Evolutionary conservation across 2,329 filamentous ascomycete species (phyloP).

Genomic region (Paecilomyces sp.): DNA sequence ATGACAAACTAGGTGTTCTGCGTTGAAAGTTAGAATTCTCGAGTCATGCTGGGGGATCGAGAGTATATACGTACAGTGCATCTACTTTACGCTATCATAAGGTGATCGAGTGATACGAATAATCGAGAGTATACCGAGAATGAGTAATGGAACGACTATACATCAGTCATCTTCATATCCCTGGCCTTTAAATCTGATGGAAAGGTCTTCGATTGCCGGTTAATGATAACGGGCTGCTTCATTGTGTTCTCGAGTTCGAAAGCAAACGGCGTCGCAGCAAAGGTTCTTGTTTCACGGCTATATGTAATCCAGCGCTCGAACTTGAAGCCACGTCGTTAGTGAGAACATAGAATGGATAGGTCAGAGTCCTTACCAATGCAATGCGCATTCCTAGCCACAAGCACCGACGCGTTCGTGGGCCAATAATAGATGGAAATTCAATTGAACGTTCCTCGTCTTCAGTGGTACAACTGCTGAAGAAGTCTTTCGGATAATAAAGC

Average conservation of each 20-base stretch:
- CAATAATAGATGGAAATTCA: slow-evolving; percentile 43
- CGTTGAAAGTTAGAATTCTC: no score
- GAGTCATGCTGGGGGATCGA: no score
- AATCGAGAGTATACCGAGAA: no score
- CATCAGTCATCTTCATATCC: slow-evolving; percentile 1
- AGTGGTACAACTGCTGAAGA: slow-evolving; percentile 42
- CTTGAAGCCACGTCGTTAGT: slow-evolving; percentile 10
- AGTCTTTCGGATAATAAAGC: slow-evolving; percentile 40
- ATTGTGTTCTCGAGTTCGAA: slow-evolving; percentile 14
- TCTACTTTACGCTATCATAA: background rate
- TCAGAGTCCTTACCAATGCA: slow-evolving; percentile 30
- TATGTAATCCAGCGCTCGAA: slow-evolving; percentile 36
- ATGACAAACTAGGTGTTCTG: no score
- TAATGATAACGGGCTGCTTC: background rate
- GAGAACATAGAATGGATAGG: background rate
- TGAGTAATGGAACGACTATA: background rate
- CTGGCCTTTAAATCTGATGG: background rate
- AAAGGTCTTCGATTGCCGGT: background rate
- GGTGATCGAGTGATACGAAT: no score
- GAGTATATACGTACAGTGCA: background rate
- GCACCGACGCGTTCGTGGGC: slow-evolving; percentile 45
- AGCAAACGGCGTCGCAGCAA: slow-evolving; percentile 26
- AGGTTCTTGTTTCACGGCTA: slow-evolving; percentile 19
- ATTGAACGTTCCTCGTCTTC: slow-evolving; percentile 51
- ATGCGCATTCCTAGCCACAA: slow-evolving; percentile 42